Conservation (phyloP, 495 filamentous ascomycete genomes). For the Neurospora sp. region DNA sequence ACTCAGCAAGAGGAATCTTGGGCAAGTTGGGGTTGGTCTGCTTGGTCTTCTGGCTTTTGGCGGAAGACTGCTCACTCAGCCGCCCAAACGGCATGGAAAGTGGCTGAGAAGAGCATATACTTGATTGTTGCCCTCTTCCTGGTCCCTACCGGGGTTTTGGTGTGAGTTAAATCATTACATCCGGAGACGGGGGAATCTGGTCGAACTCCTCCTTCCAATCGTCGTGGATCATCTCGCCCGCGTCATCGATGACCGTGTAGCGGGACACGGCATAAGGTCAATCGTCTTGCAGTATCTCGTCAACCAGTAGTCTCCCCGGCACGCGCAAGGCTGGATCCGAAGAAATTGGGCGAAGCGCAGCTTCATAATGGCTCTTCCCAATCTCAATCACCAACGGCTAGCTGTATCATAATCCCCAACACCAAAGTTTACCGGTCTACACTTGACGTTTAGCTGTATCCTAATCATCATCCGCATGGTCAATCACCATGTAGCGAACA, state of each 20-base stretch:
- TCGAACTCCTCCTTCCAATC: constrained; percentile 47
- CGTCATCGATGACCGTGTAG: constrained; percentile 69
- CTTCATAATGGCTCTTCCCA: not conserved
- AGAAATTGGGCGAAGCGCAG: not conserved
- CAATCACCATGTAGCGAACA: not conserved
- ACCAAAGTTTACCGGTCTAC: not conserved
- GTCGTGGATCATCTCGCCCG: constrained; percentile 73
- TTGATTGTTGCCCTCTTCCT: constrained; percentile 68
- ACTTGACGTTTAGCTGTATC: not conserved
- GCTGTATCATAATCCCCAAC: not conserved
- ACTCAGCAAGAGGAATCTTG: constrained; percentile 17
- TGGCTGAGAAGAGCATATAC: constrained; percentile 92
- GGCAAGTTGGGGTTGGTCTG: constrained; percentile 4
- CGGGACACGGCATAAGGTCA: constrained; percentile 42
- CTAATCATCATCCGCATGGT: not conserved
- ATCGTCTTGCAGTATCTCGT: constrained; percentile 26
- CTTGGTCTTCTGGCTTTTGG: constrained; percentile 19
- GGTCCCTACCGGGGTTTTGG: constrained; percentile 38
- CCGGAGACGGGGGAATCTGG: constrained; percentile 54
- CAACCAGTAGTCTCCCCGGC: not conserved
- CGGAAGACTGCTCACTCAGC: not conserved
- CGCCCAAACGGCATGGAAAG: constrained; percentile 43
- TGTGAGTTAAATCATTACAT: constrained; percentile 46
- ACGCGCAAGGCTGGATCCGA: not conserved
- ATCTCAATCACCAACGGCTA: not conserved